Base-by-base conservation (phyloP, 495 filamentous ascomycete genomes). In the Penicillium ochrochloron region DNA sequence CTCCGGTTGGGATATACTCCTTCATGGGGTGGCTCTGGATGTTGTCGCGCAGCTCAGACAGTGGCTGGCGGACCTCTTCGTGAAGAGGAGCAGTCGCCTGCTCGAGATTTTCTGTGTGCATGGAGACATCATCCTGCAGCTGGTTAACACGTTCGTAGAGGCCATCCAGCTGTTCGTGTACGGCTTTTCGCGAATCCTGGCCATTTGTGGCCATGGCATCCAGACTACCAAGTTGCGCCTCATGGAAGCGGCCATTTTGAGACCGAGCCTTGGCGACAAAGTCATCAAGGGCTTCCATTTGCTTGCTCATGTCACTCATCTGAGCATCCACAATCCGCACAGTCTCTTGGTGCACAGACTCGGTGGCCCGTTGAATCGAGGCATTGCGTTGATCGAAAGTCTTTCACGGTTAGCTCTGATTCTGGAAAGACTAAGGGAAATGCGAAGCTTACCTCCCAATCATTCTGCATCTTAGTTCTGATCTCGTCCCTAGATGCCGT, bases 261-360 rank as follows among this genome's bases (percentile, higher is more conserved):
- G 85, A 89, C 60, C 89, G 87, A 15, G 96, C 93, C 50, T 91
- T 90, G 31, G 90, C 82, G 37, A 97, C 92, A 65, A 97, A 97
- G 63, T 93, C 91, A 76, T 97, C 95, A 7, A 98, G 83, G 8
- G 91, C 90, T 66, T 85, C 85, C 86, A 99, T 94, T 76, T 98
- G 92, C 9, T 81, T 82, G 61, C 90, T 89, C 78, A 99, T 90
- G 61, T 96, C 89, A 42, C 83, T 84, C 79, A 97, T 90, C 75
- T 98, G 96, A 29, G 88, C 89, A 71, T 94, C 90, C 11, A 97
- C 94, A 67, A 96, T 95, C 1, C 88, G 88, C 21, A 97, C 86
- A 0, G 94, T 96, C 76, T 96, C 90, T n/a, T 91, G 89, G 63
- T 98, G 93, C 11, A 98, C 92, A 0, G 92, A 91, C 59, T 90